These are phyloP conservation scores for Claviceps citrina DNA, from an alignment of 2,329 filamentous ascomycete genomes.

Conservation along the genomic window DNA sequence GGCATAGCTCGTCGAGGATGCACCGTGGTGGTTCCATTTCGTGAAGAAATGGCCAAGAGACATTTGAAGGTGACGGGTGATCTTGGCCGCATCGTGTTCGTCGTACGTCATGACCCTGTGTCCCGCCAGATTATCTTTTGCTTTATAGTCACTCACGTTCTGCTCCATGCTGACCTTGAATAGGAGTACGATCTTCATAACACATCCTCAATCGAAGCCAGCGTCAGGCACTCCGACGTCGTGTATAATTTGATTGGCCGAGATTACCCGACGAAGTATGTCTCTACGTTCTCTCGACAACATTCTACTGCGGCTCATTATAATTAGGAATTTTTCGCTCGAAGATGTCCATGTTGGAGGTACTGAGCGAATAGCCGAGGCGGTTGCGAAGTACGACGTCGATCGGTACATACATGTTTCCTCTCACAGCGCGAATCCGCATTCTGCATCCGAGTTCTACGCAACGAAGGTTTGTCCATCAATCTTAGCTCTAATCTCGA, in stretches of 20 bases:
- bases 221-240: constrained; percentile 89
- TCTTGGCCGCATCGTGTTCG: constrained; percentile 73
- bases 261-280: constrained; percentile 88
- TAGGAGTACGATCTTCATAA: constrained; percentile 92
- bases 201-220: constrained; percentile 89
- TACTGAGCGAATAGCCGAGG: constrained; percentile 79
- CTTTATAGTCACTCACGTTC: not conserved
- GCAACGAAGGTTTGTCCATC: constrained; percentile 55
- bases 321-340: constrained; percentile 75
- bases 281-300: constrained; percentile 4
- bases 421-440: constrained; percentile 71
- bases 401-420: constrained; percentile 96
- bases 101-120: constrained; percentile 35
- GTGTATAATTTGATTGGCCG: constrained; percentile 94
- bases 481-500: not conserved
- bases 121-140: not conserved
- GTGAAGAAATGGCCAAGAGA: constrained; percentile 95
- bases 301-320: constrained; percentile 9
- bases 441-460: constrained; percentile 79
- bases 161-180: constrained; percentile 7
- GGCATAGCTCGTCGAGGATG: constrained; percentile 71
- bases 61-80: constrained; percentile 95
- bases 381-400: constrained; percentile 93
- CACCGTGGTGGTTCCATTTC: constrained; percentile 82
- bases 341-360: constrained; percentile 90